These are phyloP conservation scores for Lodderomyces jiufengensis DNA, from an alignment of 1,139 yeast genomes.

Conservation along the genomic window DNA sequence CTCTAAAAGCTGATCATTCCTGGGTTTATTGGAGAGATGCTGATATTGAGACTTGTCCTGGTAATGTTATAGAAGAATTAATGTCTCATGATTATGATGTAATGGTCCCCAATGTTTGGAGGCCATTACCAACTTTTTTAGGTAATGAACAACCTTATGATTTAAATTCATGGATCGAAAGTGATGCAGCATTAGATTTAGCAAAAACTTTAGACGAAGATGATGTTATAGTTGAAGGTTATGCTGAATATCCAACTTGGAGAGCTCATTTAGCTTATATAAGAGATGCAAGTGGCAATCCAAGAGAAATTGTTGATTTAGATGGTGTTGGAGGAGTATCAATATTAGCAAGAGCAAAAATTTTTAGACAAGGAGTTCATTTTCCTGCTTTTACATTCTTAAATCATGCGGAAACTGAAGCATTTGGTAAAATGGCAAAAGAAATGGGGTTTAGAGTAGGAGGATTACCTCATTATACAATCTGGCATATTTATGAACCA, in stretches of 20 bases:
- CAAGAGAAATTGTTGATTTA: constrained; percentile 62
- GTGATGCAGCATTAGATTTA: constrained; percentile 63
- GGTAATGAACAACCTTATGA: constrained; percentile 83
- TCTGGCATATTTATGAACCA: constrained; percentile 87
- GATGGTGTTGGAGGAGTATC: constrained; percentile 94
- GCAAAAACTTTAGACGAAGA: constrained; percentile 70
- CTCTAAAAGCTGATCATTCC: constrained; percentile 79
- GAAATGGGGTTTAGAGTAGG: constrained; percentile 77
- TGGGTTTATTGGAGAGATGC: constrained; percentile 97
- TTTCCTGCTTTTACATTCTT: constrained; percentile 87
- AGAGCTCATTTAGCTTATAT: constrained; percentile 77
- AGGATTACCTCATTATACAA: constrained; percentile 84
- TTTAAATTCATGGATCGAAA: constrained; percentile 85
- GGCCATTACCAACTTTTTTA: constrained; percentile 75
- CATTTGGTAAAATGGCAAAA: constrained; percentile 84
- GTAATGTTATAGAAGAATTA: constrained; percentile 71
- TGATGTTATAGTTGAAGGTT: constrained; percentile 88
- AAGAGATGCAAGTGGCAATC: constrained; percentile 62
- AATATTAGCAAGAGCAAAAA: constrained; percentile 74
- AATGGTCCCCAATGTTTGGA: constrained; percentile 87
- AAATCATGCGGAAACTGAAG: constrained; percentile 91
- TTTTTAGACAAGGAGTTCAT: constrained; percentile 79
- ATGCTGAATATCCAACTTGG: constrained; percentile 87
- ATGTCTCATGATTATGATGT: constrained; percentile 75
- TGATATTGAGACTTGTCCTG: constrained; percentile 81